Evolutionary conservation across 2,329 filamentous ascomycete genomes (phyloP).

Genomic region (Arthroderma sp.): DNA sequence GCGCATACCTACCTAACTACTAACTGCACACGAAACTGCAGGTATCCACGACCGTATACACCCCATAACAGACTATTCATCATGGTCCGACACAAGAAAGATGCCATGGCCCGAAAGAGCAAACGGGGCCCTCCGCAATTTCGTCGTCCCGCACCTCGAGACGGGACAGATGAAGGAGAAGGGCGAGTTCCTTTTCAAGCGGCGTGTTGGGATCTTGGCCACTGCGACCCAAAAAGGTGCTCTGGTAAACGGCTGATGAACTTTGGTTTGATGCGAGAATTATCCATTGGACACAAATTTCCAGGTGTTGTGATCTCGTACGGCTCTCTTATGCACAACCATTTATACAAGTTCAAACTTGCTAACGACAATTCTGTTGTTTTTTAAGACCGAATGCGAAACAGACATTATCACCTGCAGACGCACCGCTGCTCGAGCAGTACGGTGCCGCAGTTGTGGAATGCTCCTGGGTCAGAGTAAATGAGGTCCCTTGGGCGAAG

Average conservation of each 20-base stretch:
- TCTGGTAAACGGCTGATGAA: constrained; percentile 91
- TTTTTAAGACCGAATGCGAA: constrained; percentile 65
- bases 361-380: constrained; percentile 1
- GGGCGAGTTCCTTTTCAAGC: constrained; percentile 57
- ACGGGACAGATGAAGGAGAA: constrained; percentile 28
- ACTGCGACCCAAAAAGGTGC: constrained; percentile 94
- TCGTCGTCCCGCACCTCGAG: constrained; percentile 30
- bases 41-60: too few relatives aligned
- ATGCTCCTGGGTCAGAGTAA: constrained; percentile 87
- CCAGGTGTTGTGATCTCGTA: constrained; percentile 79
- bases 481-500: constrained; percentile 78
- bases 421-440: constrained; percentile 67
- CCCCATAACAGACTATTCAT: not conserved
- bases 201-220: constrained; percentile 93
- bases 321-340: constrained; percentile 11
- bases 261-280: constrained; percentile 81
- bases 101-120: constrained; percentile 57
- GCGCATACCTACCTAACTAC: too few relatives aligned
- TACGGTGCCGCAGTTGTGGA: constrained; percentile 92
- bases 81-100: constrained; percentile 97
- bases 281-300: constrained; percentile 84
- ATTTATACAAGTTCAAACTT: not conserved
- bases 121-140: constrained; percentile 54
- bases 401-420: constrained; percentile 67
- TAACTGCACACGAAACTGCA: too few relatives aligned